Evolutionary conservation across 164 flowering plant species (phyloP).

Genomic region (Umbellularia californica): DNA sequence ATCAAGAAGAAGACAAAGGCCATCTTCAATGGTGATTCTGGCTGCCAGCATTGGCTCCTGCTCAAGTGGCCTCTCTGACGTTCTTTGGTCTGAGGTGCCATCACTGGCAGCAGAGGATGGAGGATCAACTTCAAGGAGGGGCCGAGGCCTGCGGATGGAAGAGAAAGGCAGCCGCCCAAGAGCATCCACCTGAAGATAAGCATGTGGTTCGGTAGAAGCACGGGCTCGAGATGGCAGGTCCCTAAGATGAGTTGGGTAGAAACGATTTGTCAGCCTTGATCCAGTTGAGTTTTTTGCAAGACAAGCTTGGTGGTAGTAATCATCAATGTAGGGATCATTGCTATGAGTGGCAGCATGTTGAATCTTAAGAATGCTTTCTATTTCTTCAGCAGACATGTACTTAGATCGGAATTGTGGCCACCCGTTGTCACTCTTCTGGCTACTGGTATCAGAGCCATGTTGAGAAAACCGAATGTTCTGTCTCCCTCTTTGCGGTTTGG

Average conservation of each 20-base stretch:
- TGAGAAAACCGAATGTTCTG: conserved; percentile 52
- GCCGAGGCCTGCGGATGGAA: conserved; percentile 79
- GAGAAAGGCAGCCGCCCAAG: conserved; percentile 70
- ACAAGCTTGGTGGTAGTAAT: conserved; percentile 91
- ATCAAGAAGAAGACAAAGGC: conserved; percentile 77
- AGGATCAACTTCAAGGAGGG: conserved; percentile 82
- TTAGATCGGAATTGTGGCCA: conserved; percentile 71
- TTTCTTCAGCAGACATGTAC: conserved; percentile 85
- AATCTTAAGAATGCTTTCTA: conserved; percentile 81
- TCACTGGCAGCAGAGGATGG: conserved; percentile 35
- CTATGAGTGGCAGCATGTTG: conserved; percentile 87
- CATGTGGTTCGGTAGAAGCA: conserved; percentile 53
- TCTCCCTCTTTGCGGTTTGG: conserved; percentile 51
- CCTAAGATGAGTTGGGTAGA: conserved; percentile 68
- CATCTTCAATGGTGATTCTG: conserved; percentile 79
- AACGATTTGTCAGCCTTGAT: conserved; percentile 53
- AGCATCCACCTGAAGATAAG: conserved; percentile 63
- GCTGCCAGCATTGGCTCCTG: conserved; percentile 98
- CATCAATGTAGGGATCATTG: conserved; percentile 84
- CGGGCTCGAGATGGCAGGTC: conserved; percentile 72
- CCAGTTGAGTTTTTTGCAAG: conserved; percentile 69
- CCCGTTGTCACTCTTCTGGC: conserved; percentile 56
- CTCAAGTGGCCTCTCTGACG: conserved; percentile 72
- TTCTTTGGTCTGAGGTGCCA: conserved; percentile 46
- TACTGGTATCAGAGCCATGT: conserved; percentile 51